These are phyloP conservation scores for Botrytis sinoallii DNA, from an alignment of 2,329 filamentous ascomycete species.

Conservation along the genomic window DNA sequence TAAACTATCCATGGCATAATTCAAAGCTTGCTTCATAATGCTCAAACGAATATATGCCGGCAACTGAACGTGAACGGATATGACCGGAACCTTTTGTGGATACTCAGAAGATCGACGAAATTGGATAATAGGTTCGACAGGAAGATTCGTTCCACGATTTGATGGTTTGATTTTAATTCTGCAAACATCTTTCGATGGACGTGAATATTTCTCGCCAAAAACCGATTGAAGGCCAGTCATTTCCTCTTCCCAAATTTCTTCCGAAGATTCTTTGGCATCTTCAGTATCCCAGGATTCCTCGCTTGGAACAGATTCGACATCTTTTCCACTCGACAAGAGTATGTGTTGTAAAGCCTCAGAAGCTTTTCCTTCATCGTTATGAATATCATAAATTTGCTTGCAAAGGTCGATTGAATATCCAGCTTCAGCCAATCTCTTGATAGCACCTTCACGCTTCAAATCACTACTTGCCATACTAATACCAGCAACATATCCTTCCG, in stretches of 20 bases:
- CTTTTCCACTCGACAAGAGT: constrained; percentile 52
- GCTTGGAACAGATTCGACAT: constrained; percentile 37
- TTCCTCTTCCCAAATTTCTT: constrained; percentile 80
- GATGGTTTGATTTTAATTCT: constrained; percentile 63
- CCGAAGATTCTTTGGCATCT: constrained; percentile 49
- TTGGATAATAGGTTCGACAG: constrained; percentile 57
- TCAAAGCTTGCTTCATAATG: constrained; percentile 72
- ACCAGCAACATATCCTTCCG: constrained; percentile 87
- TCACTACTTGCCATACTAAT: constrained; percentile 82
- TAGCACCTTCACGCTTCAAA: constrained; percentile 73
- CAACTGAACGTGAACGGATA: constrained; percentile 67
- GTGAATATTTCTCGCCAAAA: constrained; percentile 69
- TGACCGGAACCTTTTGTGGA: constrained; percentile 63
- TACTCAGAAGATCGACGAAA: constrained; percentile 73
- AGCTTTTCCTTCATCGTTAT: constrained; percentile 69
- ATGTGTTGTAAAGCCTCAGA: constrained; percentile 76
- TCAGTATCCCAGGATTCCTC: constrained; percentile 39
- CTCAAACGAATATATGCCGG: constrained; percentile 93
- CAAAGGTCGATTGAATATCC: constrained; percentile 87
- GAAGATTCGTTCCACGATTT: constrained; percentile 47
- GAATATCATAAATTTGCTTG: constrained; percentile 69
- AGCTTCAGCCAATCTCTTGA: constrained; percentile 76
- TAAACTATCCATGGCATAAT: constrained; percentile 67
- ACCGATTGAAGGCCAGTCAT: constrained; percentile 80
- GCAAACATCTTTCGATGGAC: constrained; percentile 61